Base-by-base conservation (phyloP, 108 stramenopile genomes). In the Aurantiochytrium sp. region DNA sequence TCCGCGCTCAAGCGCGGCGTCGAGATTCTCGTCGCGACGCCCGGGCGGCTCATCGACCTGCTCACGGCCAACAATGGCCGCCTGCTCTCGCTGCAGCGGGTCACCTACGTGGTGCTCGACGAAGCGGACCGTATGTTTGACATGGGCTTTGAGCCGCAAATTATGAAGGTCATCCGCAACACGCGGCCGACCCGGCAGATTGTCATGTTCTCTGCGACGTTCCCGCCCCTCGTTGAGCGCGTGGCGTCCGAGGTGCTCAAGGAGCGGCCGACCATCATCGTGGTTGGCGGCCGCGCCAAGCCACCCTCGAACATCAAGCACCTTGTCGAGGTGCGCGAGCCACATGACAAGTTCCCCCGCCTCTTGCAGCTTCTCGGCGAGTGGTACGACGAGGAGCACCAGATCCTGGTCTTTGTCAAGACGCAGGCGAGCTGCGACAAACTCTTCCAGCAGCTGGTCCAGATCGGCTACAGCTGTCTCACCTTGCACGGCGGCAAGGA, bases 81-180 rank as follows among this genome's bases (percentile, higher is more conserved):
- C 0, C 87, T 96, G n/a, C 91, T 99, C 39, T 95, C 94, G 36
- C 86, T 99, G 34, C 90, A 93, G 81, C 95, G 99, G 2, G 98
- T 98, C 4, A 95, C 96, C 1, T 96, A 95, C 88, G 97, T 98
- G 32, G 97, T 98, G 8, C 93, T 98, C 91, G 99, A 99, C 88
- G 99, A 99, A 90, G 97, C 98, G 52, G 99, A 99, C 92, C 93
- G 99, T 31, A 97, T 98, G 95, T 99, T 97, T 89, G 99, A 99
- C 92, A 99, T 99, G 99, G 99, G 99, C 55, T 99, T 99, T 89
- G 97, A 96, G 52, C 98, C 99, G 21, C 99, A 99, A 90, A 97
- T 99, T 86, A 89, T 90, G 37, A 96, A 96, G 52, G 96, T 99
- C 69, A 86, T 99, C 34, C 89, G 92, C 22, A 97, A 96, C 24